A percentile compares a stretch with the other conserved stretches of the same genome.
Conservation (phyloP, 179 eudicot genomes). For the Camellia oleifera region DNA sequence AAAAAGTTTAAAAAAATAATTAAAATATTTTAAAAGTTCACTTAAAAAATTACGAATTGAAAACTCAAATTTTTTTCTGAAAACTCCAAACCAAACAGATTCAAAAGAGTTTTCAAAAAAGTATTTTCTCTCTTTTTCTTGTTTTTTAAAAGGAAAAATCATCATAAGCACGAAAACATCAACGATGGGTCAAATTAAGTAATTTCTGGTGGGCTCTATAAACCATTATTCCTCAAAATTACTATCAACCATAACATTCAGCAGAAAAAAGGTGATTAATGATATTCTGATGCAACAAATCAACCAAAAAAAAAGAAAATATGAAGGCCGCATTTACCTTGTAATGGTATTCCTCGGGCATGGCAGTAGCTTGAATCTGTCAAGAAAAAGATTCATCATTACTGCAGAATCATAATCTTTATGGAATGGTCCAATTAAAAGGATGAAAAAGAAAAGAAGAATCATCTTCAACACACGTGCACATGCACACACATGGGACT, state of each 20-base stretch:
- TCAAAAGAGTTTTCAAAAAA: too few species aligned
- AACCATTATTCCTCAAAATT: background rate
- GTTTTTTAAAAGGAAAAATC: too few species aligned
- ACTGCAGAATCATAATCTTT: constrained; percentile 5
- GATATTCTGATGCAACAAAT: background rate
- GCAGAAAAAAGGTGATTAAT: background rate
- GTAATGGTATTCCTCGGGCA: constrained; percentile 76
- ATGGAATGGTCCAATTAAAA: background rate
- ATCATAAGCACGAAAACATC: too few species aligned
- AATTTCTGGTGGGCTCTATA: background rate
- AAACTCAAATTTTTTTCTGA: background rate
- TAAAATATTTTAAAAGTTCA: too few species aligned
- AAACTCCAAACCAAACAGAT: background rate
- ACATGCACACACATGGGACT: background rate
- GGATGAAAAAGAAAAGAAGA: background rate
- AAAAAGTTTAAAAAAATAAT: too few species aligned
- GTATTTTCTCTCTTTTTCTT: too few species aligned
- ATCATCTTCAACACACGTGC: background rate
- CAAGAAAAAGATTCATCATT: constrained; percentile 17
- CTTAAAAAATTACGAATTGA: too few species aligned
- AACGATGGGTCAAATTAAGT: background rate
- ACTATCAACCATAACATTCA: background rate
- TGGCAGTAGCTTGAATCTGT: constrained; percentile 67
- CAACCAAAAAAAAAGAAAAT: background rate
- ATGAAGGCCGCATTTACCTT: constrained; percentile 41